A percentile compares a stretch with the other conserved stretches of the same genome.
These are phyloP conservation scores for Hymenoscyphus fructigenus DNA, from an alignment of 2,329 filamentous ascomycete species.

Conservation along the genomic window DNA sequence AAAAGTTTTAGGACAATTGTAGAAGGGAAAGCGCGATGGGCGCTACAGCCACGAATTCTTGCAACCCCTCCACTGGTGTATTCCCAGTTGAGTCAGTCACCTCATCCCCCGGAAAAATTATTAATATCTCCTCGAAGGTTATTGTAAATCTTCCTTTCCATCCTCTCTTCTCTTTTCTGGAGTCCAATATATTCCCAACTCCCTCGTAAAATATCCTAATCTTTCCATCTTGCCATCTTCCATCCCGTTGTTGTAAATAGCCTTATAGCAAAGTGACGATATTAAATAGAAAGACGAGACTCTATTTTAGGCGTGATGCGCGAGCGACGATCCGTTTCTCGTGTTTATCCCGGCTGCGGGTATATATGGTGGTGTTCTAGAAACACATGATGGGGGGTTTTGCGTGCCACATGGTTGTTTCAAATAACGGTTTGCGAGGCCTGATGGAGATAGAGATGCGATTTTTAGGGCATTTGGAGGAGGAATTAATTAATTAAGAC, in stretches of 20 bases:
- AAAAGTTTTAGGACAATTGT: no score
- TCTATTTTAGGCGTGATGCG: background rate
- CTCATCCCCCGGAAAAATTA: background rate
- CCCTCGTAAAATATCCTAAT: background rate
- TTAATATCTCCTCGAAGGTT: background rate
- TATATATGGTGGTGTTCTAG: background rate
- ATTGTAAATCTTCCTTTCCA: background rate
- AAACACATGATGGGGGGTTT: background rate
- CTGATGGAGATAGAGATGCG: constrained; percentile 1
- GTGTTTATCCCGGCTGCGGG: background rate
- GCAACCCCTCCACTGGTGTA: no score
- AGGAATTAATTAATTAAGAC: no score
- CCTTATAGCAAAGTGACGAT: background rate
- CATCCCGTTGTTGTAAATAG: background rate
- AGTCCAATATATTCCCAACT: background rate
- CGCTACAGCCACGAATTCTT: no score
- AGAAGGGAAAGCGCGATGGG: no score
- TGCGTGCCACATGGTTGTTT: constrained; percentile 6
- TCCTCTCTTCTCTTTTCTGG: background rate
- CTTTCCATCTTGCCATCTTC: background rate
- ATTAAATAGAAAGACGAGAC: no score
- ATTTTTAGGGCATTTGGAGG: background rate
- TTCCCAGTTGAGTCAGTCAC: background rate
- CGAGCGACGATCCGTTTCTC: background rate
- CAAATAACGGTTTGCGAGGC: background rate